These are phyloP conservation scores for Wallacemonas sp. DNA, from an alignment of 208 protist species.

Conservation along the genomic window DNA sequence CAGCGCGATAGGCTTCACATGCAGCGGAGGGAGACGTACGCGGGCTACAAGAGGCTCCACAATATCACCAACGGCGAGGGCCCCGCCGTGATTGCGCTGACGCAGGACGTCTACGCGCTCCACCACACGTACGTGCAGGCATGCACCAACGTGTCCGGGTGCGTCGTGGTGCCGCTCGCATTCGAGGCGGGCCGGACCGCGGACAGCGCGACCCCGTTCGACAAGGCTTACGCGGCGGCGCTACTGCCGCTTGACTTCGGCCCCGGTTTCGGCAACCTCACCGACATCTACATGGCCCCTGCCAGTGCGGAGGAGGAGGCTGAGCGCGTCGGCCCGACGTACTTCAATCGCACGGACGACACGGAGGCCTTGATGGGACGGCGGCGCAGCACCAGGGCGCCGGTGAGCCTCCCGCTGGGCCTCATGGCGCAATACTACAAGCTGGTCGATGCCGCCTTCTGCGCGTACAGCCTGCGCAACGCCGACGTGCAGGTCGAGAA, in stretches of 20 bases:
- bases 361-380: no score
- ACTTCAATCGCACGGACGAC: constrained; percentile 31
- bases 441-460: constrained; percentile 30
- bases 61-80: neutral
- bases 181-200: neutral
- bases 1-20: neutral
- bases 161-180: neutral
- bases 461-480: constrained; percentile 40
- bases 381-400: no score
- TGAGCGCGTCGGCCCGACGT: constrained; percentile 1
- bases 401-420: no score
- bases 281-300: neutral
- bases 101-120: neutral
- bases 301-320: neutral
- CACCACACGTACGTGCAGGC: neutral
- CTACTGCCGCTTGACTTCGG: neutral
- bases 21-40: neutral
- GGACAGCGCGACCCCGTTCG: neutral
- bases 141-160: neutral
- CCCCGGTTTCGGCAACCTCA: neutral
- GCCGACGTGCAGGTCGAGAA: constrained; percentile 30
- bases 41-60: neutral
- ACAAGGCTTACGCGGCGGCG: neutral
- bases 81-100: neutral
- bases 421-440: constrained; percentile 15